phyloP scores from a whole-genome alignment of 129 eudicot species.

The Silybum marianum region DNA sequence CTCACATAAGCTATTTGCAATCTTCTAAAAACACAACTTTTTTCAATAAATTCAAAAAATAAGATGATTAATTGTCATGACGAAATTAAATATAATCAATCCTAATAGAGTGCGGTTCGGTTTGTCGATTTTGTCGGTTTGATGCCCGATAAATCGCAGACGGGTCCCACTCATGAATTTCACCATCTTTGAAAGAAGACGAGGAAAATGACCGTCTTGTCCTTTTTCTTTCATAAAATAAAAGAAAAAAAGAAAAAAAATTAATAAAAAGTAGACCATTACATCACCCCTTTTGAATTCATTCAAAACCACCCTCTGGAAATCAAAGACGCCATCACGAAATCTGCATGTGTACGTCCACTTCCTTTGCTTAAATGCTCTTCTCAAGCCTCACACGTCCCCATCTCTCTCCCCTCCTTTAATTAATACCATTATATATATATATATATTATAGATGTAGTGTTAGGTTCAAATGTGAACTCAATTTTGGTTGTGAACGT shows the following conservation, averaged over 20 bases:
- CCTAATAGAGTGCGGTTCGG: background rate
- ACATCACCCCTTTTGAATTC: slow-evolving; percentile 35
- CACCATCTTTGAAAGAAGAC: background rate
- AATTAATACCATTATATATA: background rate
- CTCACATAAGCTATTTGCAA: background rate
- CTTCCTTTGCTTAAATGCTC: slow-evolving; percentile 32
- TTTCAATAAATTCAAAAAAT: background rate
- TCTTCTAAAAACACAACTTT: background rate
- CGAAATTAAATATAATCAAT: background rate
- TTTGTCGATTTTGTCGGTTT: background rate
- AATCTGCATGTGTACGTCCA: slow-evolving; percentile 44
- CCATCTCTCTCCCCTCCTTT: slow-evolving; percentile 19
- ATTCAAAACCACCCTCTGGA: slow-evolving; percentile 23
- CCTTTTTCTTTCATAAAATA: slow-evolving; percentile 2
- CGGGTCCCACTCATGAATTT: slow-evolving; percentile 1
- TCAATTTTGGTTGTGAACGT: no score
- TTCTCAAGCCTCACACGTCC: slow-evolving; percentile 32
- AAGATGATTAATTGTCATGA: background rate
- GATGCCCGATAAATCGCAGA: background rate
- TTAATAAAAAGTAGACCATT: slow-evolving; percentile 5
- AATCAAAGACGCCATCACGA: slow-evolving; percentile 46
- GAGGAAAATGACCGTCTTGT: slow-evolving; percentile 27
- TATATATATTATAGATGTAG: background rate
- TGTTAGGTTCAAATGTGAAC: no score
- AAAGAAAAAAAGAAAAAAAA: background rate